Evolutionary conservation across 179 eudicot genomes (phyloP).

Genomic region (Actinidia arguta): DNA sequence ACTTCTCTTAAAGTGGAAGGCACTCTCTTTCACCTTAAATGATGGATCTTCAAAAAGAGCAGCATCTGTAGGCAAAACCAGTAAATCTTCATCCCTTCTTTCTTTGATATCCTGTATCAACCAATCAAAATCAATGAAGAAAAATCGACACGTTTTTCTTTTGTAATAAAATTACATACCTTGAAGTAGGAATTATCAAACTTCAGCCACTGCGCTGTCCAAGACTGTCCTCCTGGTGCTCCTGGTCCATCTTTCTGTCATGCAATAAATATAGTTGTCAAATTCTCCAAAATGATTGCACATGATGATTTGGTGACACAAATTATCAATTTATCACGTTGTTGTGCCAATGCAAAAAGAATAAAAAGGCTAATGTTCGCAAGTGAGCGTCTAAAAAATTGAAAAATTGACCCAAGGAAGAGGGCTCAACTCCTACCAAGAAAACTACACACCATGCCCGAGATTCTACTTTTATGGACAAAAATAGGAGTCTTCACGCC

Average conservation of each 20-base stretch:
- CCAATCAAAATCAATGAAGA: conserved; percentile 25
- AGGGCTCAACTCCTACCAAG: too few species aligned
- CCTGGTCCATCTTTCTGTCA: conserved; percentile 98
- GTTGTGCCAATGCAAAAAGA: background rate
- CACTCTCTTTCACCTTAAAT: conserved; percentile 71
- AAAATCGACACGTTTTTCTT: conserved; percentile 17
- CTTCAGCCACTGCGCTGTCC: conserved; percentile 95
- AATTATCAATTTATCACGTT: background rate
- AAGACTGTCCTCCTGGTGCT: conserved; percentile 98
- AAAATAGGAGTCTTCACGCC: too few species aligned
- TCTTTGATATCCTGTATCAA: conserved; percentile 79
- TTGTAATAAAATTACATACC: conserved; percentile 39
- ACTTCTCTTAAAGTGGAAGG: conserved; percentile 9
- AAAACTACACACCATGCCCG: too few species aligned
- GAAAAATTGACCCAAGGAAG: too few species aligned
- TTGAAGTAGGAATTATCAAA: conserved; percentile 97
- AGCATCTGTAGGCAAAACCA: conserved; percentile 98
- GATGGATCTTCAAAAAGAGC: conserved; percentile 91
- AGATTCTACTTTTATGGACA: too few species aligned
- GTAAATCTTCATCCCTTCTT: conserved; percentile 83
- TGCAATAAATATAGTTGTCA: conserved; percentile 4
- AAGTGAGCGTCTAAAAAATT: too few species aligned
- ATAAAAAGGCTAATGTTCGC: background rate
- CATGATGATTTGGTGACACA: background rate
- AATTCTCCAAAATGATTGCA: conserved; percentile 6